Evolutionary conservation across 1,284 basidiomycete genomes (phyloP).

Genomic region (Ceratobasidium sp.): DNA sequence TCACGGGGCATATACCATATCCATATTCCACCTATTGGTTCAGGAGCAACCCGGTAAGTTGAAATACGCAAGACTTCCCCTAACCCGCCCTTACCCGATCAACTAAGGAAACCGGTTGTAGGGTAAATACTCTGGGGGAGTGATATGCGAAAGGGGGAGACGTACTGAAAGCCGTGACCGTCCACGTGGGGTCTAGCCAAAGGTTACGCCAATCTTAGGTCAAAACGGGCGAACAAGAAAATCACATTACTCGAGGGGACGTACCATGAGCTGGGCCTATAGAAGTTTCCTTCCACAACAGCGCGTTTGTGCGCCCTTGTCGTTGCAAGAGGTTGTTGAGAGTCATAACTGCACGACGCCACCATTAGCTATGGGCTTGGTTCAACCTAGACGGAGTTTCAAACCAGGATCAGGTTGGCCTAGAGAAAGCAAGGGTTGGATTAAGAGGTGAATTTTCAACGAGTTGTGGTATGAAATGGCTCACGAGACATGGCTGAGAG

Average conservation of each 20-base stretch:
- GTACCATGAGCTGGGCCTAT: constrained; percentile 31
- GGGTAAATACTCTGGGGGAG: constrained; percentile 23
- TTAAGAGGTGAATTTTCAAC: background rate
- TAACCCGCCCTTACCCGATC: constrained; percentile 35
- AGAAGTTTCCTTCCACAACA: constrained; percentile 34
- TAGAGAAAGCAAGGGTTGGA: constrained; percentile 17
- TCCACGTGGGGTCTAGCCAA: constrained; percentile 40
- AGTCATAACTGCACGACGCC: constrained; percentile 29
- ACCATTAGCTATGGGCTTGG: constrained; percentile 1
- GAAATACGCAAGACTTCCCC: constrained; percentile 5
- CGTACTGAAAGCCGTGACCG: constrained; percentile 35
- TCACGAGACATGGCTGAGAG: constrained; percentile 37
- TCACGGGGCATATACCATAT: constrained; percentile 38
- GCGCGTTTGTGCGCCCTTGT: constrained; percentile 34
- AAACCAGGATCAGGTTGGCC: constrained; percentile 41
- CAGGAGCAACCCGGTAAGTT: constrained; percentile 19
- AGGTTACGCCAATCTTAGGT: constrained; percentile 39
- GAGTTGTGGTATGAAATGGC: background rate
- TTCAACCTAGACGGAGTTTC: constrained; percentile 10
- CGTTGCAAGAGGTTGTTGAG: constrained; percentile 37
- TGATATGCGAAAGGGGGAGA: constrained; percentile 1
- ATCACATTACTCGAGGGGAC: background rate
- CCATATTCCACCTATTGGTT: constrained; percentile 29
- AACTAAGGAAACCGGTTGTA: constrained; percentile 28
- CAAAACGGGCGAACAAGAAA: constrained; percentile 41